Percentiles rank a stretch among this genome's conserved stretches.
These are phyloP conservation scores for Capsella rubella DNA, from an alignment of 441 rosid species.

Conservation along the genomic window DNA sequence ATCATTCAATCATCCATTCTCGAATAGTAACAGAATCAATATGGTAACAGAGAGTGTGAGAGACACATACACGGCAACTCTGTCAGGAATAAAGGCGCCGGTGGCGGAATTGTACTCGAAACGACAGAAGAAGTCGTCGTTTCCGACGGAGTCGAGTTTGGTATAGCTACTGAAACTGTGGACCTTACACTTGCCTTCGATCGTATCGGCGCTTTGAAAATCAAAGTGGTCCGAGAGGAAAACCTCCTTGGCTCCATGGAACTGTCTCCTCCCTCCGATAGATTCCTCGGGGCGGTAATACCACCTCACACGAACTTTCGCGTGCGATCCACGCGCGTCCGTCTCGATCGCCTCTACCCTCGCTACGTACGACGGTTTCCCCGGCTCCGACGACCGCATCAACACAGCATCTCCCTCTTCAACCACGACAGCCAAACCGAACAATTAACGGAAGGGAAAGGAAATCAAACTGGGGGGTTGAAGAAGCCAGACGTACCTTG, in stretches of 20 bases:
- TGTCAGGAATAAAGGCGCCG: conserved; percentile 90
- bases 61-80: conserved; percentile 87
- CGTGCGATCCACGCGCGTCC: conserved; percentile 79
- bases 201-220: conserved; percentile 87
- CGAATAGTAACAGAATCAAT: neutral
- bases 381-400: conserved; percentile 88
- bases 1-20: neutral
- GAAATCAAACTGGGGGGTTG: neutral
- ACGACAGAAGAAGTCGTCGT: conserved; percentile 97
- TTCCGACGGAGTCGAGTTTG: conserved; percentile 85
- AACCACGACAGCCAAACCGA: neutral
- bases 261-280: conserved; percentile 90
- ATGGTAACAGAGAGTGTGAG: neutral
- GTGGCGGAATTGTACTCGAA: conserved; percentile 90
- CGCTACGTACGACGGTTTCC: conserved; percentile 92
- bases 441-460: conserved; percentile 1
- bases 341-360: conserved; percentile 88
- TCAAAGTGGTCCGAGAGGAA: conserved; percentile 92
- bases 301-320: conserved; percentile 84
- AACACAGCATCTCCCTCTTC: conserved; percentile 88
- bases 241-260: conserved; percentile 95
- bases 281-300: conserved; percentile 98
- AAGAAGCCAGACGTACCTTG: conserved; percentile 55
- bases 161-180: conserved; percentile 87
- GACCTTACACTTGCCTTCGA: conserved; percentile 92